Conservation (phyloP, 257 asterid genomes). For the Cinchona pubescens region DNA sequence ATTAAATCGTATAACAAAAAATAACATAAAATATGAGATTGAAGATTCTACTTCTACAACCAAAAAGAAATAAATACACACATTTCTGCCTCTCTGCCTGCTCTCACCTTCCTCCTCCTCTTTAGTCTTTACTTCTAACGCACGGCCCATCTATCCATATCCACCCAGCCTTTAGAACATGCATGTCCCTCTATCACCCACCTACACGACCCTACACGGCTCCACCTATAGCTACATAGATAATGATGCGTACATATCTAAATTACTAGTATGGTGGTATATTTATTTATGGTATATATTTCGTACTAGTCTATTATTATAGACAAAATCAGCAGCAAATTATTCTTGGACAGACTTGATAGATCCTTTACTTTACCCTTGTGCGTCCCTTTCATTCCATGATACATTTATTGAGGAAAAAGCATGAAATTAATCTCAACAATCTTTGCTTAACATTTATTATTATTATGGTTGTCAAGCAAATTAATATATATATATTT, state of each 20-base stretch:
- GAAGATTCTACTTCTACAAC: too few relatives aligned
- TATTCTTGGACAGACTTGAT: neutral
- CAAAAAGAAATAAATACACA: constrained; percentile 6
- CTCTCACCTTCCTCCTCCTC: neutral
- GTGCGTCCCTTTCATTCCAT: neutral
- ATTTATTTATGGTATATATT: neutral
- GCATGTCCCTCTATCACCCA: constrained; percentile 18
- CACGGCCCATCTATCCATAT: constrained; percentile 25
- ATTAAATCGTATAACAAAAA: too few relatives aligned
- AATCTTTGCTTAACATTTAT: neutral
- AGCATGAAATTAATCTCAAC: neutral
- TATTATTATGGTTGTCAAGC: neutral
- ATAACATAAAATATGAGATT: too few relatives aligned
- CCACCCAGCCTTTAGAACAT: constrained; percentile 5
- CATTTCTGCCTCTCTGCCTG: neutral
- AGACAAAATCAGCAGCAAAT: constrained; percentile 5
- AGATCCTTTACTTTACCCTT: neutral
- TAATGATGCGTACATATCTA: too few relatives aligned
- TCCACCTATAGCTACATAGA: neutral
- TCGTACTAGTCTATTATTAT: neutral
- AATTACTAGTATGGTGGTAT: too few relatives aligned
- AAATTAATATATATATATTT: too few relatives aligned
- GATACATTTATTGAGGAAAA: neutral
- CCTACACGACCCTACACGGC: neutral
- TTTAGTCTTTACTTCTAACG: constrained; percentile 15